Conservation (phyloP, 1,284 basidiomycete species). For the Ceratorhiza oryzae-sativae region DNA sequence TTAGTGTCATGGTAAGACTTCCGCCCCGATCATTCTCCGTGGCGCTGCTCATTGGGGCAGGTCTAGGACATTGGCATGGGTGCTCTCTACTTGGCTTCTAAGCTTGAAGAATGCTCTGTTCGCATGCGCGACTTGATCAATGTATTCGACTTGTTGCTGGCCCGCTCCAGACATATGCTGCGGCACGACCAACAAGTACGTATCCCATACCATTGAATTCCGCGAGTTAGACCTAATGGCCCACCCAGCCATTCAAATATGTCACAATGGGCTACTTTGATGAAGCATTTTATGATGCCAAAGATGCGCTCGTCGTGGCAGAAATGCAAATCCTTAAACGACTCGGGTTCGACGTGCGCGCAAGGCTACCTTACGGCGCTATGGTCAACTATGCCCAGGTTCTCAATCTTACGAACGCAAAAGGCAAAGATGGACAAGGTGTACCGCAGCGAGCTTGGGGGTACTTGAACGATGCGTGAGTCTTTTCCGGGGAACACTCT, state of each 20-base stretch:
- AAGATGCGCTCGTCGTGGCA: constrained; percentile 88
- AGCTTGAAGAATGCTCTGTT: constrained; percentile 92
- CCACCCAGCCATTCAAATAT: constrained; percentile 65
- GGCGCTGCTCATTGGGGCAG: constrained; percentile 15
- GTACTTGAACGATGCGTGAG: constrained; percentile 89
- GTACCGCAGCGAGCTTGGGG: constrained; percentile 86
- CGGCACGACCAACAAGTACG: constrained; percentile 14
- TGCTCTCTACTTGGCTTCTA: constrained; percentile 91
- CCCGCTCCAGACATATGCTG: constrained; percentile 61
- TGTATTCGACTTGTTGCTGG: constrained; percentile 85
- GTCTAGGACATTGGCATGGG: constrained; percentile 90
- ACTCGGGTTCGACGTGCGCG: constrained; percentile 86
- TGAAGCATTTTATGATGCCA: constrained; percentile 82
- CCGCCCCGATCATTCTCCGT: not conserved
- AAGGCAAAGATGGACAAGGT: constrained; percentile 67
- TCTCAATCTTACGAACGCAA: constrained; percentile 76
- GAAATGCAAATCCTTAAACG: constrained; percentile 99
- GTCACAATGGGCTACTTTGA: constrained; percentile 86
- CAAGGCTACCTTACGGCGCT: constrained; percentile 91
- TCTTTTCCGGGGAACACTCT: constrained; percentile 39
- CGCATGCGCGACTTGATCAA: constrained; percentile 95
- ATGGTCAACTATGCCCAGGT: constrained; percentile 95
- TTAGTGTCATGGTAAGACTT: constrained; percentile 73
- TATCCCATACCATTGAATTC: not conserved
- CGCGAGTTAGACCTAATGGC: constrained; percentile 37